phyloP scores from a whole-genome alignment of 345 rosid genomes.

The Mangifera indica region DNA sequence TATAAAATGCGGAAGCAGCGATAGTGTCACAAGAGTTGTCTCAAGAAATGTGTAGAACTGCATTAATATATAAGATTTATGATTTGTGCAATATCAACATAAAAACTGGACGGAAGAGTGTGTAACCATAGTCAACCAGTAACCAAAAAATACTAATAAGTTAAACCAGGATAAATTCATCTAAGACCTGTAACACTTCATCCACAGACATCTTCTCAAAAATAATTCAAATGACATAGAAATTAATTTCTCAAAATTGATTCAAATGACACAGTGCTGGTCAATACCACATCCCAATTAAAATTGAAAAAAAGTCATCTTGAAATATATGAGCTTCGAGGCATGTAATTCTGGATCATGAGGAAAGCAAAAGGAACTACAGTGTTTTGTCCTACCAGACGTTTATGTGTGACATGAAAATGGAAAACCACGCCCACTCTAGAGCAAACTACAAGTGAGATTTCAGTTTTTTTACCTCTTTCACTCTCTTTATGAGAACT shows the following conservation, averaged over 20 bases:
- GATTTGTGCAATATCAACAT: not conserved
- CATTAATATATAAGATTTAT: conserved; percentile 28
- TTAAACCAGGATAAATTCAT: not conserved
- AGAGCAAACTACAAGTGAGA: not conserved
- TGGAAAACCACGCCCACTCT: not conserved
- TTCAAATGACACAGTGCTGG: not conserved
- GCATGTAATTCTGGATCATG: not conserved
- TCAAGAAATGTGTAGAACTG: conserved; percentile 89
- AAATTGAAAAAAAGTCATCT: conserved; percentile 1
- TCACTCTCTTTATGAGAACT: not conserved
- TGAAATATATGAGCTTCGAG: not conserved
- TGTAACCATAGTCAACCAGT: not conserved
- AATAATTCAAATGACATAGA: not conserved
- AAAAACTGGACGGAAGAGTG: not conserved
- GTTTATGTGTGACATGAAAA: not conserved
- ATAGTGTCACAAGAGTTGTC: conserved; percentile 65
- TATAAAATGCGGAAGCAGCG: conserved; percentile 60
- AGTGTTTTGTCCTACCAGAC: not conserved
- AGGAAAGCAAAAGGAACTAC: not conserved
- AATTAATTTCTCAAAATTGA: not conserved
- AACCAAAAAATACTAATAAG: conserved; percentile 7
- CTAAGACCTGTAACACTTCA: not conserved
- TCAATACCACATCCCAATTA: not conserved
- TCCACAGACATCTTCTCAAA: not conserved
- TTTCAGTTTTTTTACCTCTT: not conserved